phyloP scores from a whole-genome alignment of 2,329 filamentous ascomycete species.

The Juglanconis oblonga region DNA sequence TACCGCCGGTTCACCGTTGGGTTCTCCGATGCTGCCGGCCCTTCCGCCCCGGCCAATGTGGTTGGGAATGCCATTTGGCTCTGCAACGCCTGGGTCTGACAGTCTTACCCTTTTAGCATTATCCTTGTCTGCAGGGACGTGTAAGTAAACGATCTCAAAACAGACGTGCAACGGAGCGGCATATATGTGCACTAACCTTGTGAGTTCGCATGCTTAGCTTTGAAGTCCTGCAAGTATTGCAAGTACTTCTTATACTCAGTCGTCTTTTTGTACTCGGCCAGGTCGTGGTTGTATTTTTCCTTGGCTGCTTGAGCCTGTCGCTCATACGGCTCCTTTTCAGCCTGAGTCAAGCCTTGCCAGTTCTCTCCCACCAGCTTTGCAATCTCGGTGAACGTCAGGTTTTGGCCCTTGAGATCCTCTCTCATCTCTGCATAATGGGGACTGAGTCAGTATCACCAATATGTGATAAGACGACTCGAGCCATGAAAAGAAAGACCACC shows the following conservation, averaged over 20 bases:
- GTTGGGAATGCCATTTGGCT: conserved; percentile 40
- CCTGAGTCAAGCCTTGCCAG: conserved; percentile 69
- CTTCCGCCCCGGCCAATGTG: conserved; percentile 40
- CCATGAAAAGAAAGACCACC: too few species aligned
- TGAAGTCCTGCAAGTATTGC: conserved; percentile 75
- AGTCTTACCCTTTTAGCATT: conserved; percentile 47
- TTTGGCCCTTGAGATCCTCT: conserved; percentile 72
- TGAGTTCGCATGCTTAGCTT: conserved; percentile 62
- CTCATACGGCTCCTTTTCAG: conserved; percentile 71
- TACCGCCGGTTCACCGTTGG: conserved; percentile 31
- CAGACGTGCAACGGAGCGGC: neutral
- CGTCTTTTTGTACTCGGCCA: conserved; percentile 77
- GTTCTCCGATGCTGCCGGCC: conserved; percentile 5
- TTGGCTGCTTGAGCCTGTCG: conserved; percentile 69
- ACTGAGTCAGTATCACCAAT: neutral
- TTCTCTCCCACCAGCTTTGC: conserved; percentile 79
- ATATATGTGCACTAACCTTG: conserved; percentile 43
- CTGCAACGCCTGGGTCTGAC: conserved; percentile 33
- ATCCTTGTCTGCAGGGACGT: conserved; percentile 40
- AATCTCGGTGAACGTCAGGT: conserved; percentile 78
- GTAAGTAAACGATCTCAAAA: neutral
- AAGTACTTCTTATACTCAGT: conserved; percentile 65
- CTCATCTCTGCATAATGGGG: conserved; percentile 57
- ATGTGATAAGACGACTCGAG: too few species aligned
- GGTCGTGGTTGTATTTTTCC: conserved; percentile 71